These are phyloP conservation scores for Theileria sp. DNA, from an alignment of 169 alveolate genomes.

Conservation along the genomic window DNA sequence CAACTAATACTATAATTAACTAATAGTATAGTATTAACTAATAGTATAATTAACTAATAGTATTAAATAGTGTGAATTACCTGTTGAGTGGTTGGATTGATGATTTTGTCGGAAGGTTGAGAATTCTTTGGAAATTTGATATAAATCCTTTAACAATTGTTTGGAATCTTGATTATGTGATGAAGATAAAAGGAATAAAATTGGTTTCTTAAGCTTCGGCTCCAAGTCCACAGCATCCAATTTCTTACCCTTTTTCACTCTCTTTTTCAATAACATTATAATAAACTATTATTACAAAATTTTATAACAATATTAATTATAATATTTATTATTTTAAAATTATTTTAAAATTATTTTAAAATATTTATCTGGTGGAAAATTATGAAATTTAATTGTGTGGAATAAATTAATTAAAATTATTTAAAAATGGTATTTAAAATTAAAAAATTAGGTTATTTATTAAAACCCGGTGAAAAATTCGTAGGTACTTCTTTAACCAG, in stretches of 20 bases:
- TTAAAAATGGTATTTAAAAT: slow-evolving; percentile 39
- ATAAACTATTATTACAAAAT: too few species aligned
- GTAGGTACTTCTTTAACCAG: background rate
- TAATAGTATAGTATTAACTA: too few species aligned
- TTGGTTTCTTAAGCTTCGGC: slow-evolving; percentile 51
- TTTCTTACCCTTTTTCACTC: background rate
- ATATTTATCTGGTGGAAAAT: too few species aligned
- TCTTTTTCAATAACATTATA: background rate
- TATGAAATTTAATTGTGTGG: too few species aligned
- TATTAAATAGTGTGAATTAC: too few species aligned
- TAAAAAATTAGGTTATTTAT: slow-evolving; percentile 46
- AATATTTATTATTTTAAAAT: too few species aligned
- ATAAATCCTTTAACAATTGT: slow-evolving; percentile 46
- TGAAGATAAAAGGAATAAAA: slow-evolving; percentile 51
- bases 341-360: background rate
- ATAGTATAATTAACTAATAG: too few species aligned
- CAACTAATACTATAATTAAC: too few species aligned
- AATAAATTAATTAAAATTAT: too few species aligned
- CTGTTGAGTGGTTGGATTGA: too few species aligned
- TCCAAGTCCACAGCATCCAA: slow-evolving; percentile 5
- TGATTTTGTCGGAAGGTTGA: slow-evolving; percentile 34
- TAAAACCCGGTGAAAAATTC: slow-evolving; percentile 58
- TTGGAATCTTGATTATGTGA: slow-evolving; percentile 35
- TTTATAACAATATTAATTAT: too few species aligned
- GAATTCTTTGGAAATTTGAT: slow-evolving; percentile 31